Conservation (phyloP, 345 rosid genomes). For the Linum usitatissimum region DNA sequence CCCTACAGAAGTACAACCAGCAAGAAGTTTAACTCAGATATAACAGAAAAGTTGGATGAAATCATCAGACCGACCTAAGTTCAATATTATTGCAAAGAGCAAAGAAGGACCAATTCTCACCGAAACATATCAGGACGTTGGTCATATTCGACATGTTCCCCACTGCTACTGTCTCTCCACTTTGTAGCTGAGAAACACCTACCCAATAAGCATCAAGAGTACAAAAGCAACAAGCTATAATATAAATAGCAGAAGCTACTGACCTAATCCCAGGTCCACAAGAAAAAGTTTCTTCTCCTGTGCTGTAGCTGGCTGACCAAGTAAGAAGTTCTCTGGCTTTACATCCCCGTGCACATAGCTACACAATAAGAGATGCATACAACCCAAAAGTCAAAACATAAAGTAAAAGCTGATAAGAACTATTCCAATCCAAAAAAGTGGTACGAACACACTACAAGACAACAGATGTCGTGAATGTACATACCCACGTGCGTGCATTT, state of each 20-base stretch:
- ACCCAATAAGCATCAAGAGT: background rate
- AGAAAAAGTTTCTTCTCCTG: constrained; percentile 26
- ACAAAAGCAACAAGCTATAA: background rate
- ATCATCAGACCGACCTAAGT: background rate
- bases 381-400: background rate
- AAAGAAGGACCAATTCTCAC: background rate
- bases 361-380: background rate
- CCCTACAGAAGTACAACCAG: constrained; percentile 11
- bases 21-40: background rate
- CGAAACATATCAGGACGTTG: constrained; percentile 28
- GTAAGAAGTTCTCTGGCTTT: constrained; percentile 26
- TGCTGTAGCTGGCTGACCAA: constrained; percentile 24
- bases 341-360: constrained; percentile 31
- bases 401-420: background rate
- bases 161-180: constrained; percentile 23
- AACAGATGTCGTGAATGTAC: background rate
- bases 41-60: background rate
- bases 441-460: too few relatives aligned
- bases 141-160: constrained; percentile 27
- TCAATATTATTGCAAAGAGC: background rate
- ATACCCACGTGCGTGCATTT: constrained; percentile 28
- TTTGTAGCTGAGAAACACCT: constrained; percentile 14
- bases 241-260: background rate
- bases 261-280: constrained; percentile 27
- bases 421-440: background rate